Evolutionary conservation across 371 early-diverging fungal genomes (phyloP), one percentile per base, ranked within the genome.

Genomic region (Mucor circinelloides): DNA sequence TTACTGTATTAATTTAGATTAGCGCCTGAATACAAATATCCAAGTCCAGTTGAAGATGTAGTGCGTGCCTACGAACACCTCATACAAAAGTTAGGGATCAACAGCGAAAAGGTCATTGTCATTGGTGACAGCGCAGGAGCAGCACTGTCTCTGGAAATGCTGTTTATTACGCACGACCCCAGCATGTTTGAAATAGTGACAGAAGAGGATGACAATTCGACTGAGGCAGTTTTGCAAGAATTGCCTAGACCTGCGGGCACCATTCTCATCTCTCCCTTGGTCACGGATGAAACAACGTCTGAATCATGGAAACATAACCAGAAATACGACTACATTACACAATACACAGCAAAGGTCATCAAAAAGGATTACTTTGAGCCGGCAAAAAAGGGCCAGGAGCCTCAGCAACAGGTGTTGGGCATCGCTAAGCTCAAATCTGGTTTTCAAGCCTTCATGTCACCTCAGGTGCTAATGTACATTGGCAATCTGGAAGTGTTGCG

Each of bases 341-440:
- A 78, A n/a, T 67, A 73, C 54, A 81, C 84, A n/a, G 84, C 84
- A 9, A 78, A 76, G 58, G 78, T 75, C n/a, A 79, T 81, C 61
- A 79, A 76, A 44, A 62, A 70, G n/a, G 84, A 84, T 42, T 84
- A 81, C 32, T 76, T 81, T 60, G 76, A 67, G 5, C 74, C 77
- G 8, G 54, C 62, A 6, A 19, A 48, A 3, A 19, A 42, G 19
- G 66, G 66, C 15, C 31, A 62, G 0, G 65, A 67, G 4, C 42
- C 59, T 4, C 64, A 74, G 6, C 60, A 72, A 31, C 78, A 71
- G 30, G 64, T 79, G 9, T 60, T 84, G 31, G 84, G 81, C 2
- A 75, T 81, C 32, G 80, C 80, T 12, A 75, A 81, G 57, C 50
- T 81, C 32, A 68, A 81, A 38, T 75, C 78, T 10, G 84, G 84